Base-by-base conservation (phyloP, 2,329 filamentous ascomycete species). In the Claviceps fusiformis region DNA sequence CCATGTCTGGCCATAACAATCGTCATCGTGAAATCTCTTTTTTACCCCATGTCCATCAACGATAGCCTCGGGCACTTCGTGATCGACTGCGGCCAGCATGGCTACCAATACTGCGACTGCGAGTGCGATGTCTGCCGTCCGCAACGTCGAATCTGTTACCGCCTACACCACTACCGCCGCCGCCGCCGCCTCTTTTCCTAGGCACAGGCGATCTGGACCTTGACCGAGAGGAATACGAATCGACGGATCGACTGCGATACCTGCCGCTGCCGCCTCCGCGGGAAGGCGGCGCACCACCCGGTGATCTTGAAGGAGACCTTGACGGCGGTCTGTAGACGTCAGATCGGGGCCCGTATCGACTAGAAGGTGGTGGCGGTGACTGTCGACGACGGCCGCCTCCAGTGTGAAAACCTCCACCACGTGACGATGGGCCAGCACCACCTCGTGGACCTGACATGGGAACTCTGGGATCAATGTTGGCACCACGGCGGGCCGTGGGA, bases 311-410 rank as follows among this genome's bases (percentile, higher is more conserved):
- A 53, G n/a, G 68, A 62, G 51, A 81, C 7, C 73, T 64, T 0
- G 81, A 81, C 31, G 75, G 73, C n/a, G 83, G 83, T 6, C 83
- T 76, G 65, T 86, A 87, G 33, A 76, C 78, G 61, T 85, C 79
- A 51, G 75, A 72, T 58, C 75, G 66, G 55, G 71, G 62, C 9
- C 73, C 74, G 57, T 66, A 73, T 29, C 72, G 69, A 43, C 65
- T 62, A 45, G 68, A 45, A 4, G 53, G 68, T 7, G 69, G 68
- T 9, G 55, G 68, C 6, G 69, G 68, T 10, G 69, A 68, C 46
- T 67, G 68, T 56, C 68, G 68, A 54, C 70, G 71, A 48, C 69
- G 67, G 33, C 67, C 67, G 33, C 69, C 64, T 7, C 50, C 50
- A 5, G 6, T 15, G 44, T 62, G 62, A 29, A 67, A 63, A 24